These are phyloP conservation scores for Taxillus chinensis DNA, from an alignment of 164 flowering plant genomes.

Conservation along the genomic window DNA sequence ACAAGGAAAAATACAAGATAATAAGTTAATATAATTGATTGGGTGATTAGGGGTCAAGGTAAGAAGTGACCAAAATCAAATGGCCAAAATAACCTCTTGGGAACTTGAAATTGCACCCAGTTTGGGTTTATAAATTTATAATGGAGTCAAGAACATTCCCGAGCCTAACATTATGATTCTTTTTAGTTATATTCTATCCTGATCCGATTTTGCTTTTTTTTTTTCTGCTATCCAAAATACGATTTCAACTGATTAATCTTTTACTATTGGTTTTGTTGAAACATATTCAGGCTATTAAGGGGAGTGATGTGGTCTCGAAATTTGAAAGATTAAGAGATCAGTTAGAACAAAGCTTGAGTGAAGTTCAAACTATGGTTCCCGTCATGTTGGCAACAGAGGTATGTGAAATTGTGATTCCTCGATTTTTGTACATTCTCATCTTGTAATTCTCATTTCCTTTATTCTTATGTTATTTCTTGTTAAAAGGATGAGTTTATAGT, in stretches of 20 bases:
- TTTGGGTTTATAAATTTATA: no score
- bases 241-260: neutral
- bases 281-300: constrained; percentile 59
- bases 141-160: no score
- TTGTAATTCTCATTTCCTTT: neutral
- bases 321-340: constrained; percentile 38
- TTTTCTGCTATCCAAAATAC: neutral
- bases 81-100: no score
- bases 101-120: no score
- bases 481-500: neutral
- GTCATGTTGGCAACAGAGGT: constrained; percentile 59
- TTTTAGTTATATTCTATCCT: no score
- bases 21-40: no score
- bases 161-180: no score
- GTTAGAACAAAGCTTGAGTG: constrained; percentile 42
- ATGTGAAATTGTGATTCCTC: constrained; percentile 13
- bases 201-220: neutral
- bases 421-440: neutral
- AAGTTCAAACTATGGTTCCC: constrained; percentile 66
- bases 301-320: constrained; percentile 37
- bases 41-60: no score
- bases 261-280: neutral
- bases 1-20: no score
- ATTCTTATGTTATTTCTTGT: neutral
- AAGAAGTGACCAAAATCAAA: no score